These are phyloP conservation scores for Colletotrichum lentis DNA, from an alignment of 2,329 filamentous ascomycete species.

Conservation along the genomic window DNA sequence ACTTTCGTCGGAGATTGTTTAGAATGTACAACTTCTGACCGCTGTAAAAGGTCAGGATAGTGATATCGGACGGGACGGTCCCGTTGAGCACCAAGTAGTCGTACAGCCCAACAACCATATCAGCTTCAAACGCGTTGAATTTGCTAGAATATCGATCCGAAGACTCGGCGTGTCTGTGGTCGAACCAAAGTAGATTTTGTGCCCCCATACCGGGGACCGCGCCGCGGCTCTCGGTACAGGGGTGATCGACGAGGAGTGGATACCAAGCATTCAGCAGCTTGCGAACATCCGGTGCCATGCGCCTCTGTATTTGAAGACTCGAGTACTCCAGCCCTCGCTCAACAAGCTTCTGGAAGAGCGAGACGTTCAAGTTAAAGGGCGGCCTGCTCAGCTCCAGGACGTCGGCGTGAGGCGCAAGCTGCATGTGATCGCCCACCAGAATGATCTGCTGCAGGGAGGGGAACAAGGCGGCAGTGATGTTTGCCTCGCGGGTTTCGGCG, in stretches of 20 bases:
- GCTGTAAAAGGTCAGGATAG: constrained; percentile 86
- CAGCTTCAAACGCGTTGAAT: constrained; percentile 75
- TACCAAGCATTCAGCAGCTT: constrained; percentile 59
- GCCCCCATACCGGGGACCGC: constrained; percentile 56
- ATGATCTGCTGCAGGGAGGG: constrained; percentile 62
- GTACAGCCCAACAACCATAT: constrained; percentile 78
- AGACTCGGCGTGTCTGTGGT: constrained; percentile 68
- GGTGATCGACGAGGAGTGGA: constrained; percentile 54
- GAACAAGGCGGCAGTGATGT: constrained; percentile 61
- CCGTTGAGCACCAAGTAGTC: constrained; percentile 77
- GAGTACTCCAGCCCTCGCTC: constrained; percentile 68
- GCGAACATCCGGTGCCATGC: constrained; percentile 59
- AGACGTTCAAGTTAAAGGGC: constrained; percentile 75
- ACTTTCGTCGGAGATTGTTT: constrained; percentile 50
- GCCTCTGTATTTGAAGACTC: constrained; percentile 72
- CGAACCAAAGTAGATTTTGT: constrained; percentile 49
- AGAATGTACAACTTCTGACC: constrained; percentile 77
- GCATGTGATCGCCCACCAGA: constrained; percentile 80
- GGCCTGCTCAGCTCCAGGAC: constrained; percentile 64
- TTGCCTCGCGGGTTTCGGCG: constrained; percentile 76
- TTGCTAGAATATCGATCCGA: constrained; percentile 71
- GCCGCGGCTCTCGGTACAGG: constrained; percentile 46
- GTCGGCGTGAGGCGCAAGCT: constrained; percentile 75
- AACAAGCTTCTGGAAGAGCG: constrained; percentile 83
- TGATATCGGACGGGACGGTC: constrained; percentile 68